Evolutionary conservation across 208 protist genomes (phyloP), one percentile per base, ranked within the genome.

Genomic region (Histomonas meleagridis): DNA sequence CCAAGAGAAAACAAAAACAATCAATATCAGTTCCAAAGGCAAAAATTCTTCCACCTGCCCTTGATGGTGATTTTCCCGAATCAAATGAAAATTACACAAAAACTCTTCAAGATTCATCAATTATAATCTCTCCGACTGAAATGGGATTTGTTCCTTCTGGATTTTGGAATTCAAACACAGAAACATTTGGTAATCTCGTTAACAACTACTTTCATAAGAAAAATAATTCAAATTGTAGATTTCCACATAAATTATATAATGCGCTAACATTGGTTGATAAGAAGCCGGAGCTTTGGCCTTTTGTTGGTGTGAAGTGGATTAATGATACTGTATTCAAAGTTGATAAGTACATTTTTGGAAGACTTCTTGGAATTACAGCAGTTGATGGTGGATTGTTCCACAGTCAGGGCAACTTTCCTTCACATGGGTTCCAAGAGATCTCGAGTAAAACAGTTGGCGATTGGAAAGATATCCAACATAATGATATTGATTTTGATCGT

Each of bases 161-260:
- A n/a, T 55, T 86, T 32, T 86, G 76, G 76, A 3, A 40, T 38
- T 40, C 51, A 38, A 12, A 55, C 4, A 46, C 51, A 55, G 51
- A 40, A 26, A 51, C 76, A 9, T 86, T 86, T 86, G 76, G 76
- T n/a, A 23, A 86, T 26, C 18, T 86, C 2, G 76, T 86, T 18
- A 43, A 32, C 9, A 43, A 86, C 32, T 86, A 57, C 38, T 86
- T 86, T 28, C 76, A 86, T 55, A 86, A 43, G 46, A 86, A 86
- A 55, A 86, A 86, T 28, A 86, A 86, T n/a, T 40, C 76, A 18
- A 86, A 86, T 46, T 55, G 26, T 38, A 5, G 76, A 57, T 86
- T 86, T 55, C 55, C 23, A 14, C 76, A 86, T 26, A 86, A 86
- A 86, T 55, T 86, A 55, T 86, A 53, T 49, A 86, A 86, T 46